Evolutionary conservation across 768 basidiomycete genomes (phyloP), one percentile per base, ranked within the genome.

Genomic region (Phanerochaete carnosa): DNA sequence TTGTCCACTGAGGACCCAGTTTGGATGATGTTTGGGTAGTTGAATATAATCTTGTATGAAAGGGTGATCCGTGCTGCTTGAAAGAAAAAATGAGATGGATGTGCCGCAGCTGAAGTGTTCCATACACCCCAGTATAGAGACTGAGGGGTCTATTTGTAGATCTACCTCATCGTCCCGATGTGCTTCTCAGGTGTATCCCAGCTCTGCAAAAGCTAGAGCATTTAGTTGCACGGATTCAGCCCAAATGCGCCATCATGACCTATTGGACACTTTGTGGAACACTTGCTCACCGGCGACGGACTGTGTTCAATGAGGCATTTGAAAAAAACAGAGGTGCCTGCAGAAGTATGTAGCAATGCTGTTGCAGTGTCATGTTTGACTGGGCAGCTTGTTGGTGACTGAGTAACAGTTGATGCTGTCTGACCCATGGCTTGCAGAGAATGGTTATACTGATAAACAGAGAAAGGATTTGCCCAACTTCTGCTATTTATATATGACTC

Each of bases 101-200:
- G n/a, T n/a, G n/a, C n/a, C n/a, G n/a, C n/a, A n/a, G n/a, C n/a
- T n/a, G n/a, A n/a, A n/a, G n/a, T n/a, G n/a, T n/a, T n/a, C n/a
- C n/a, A n/a, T n/a, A n/a, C n/a, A n/a, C n/a, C n/a, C n/a, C n/a
- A n/a, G n/a, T n/a, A n/a, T n/a, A n/a, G n/a, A n/a, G n/a, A n/a
- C n/a, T n/a, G n/a, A n/a, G n/a, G n/a, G n/a, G n/a, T n/a, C 66
- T 95, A 98, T 73, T 99, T 99, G 72, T 99, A 96, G 35, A 98
- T 98, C 62, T 94, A 88, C 46, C 98, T 97, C 92, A 99, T 97
- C 26, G 88, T 93, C 72, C 94, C 95, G 47, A 98, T 83, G 73
- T 94, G 90, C 67, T 98, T 94, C 73, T 95, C 95, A 0, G 95
- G 94, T 1, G 97, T 96, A 74, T 96, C 95, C 91, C 92, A 94